Conservation (phyloP, 345 rosid genomes). For the Pugionium cornutum region DNA sequence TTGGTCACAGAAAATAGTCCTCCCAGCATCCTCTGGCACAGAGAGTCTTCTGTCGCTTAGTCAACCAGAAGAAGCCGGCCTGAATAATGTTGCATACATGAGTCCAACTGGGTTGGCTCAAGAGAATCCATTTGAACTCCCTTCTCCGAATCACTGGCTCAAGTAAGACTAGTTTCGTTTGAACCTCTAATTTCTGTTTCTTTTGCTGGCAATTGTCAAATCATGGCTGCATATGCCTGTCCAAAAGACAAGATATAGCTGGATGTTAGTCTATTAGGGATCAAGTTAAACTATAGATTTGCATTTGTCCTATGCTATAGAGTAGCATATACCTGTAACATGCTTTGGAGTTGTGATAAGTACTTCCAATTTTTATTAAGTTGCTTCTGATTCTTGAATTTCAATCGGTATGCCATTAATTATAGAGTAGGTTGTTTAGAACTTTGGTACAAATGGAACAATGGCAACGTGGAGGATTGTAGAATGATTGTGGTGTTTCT, state of each 20-base stretch:
- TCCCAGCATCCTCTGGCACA: constrained; percentile 58
- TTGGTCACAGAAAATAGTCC: constrained; percentile 70
- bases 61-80: constrained; percentile 46
- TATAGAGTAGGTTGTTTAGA: too few relatives aligned
- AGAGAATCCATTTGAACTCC: constrained; percentile 54
- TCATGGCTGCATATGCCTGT: background rate
- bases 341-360: too few relatives aligned
- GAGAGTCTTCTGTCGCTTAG: constrained; percentile 49
- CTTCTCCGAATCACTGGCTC: constrained; percentile 72
- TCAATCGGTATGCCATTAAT: too few relatives aligned
- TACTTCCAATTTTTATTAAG: too few relatives aligned
- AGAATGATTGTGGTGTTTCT: constrained; percentile 3
- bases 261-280: too few relatives aligned
- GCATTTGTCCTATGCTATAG: too few relatives aligned
- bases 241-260: too few relatives aligned
- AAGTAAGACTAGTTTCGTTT: constrained; percentile 53
- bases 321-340: too few relatives aligned
- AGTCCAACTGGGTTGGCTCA: constrained; percentile 55
- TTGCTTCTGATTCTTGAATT: too few relatives aligned
- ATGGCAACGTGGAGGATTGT: background rate
- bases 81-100: constrained; percentile 52
- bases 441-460: background rate
- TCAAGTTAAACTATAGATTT: too few relatives aligned
- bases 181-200: constrained; percentile 16
- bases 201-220: background rate